These are phyloP conservation scores for Westerdykella sp. DNA, from an alignment of 2,329 filamentous ascomycete genomes.

Conservation along the genomic window DNA sequence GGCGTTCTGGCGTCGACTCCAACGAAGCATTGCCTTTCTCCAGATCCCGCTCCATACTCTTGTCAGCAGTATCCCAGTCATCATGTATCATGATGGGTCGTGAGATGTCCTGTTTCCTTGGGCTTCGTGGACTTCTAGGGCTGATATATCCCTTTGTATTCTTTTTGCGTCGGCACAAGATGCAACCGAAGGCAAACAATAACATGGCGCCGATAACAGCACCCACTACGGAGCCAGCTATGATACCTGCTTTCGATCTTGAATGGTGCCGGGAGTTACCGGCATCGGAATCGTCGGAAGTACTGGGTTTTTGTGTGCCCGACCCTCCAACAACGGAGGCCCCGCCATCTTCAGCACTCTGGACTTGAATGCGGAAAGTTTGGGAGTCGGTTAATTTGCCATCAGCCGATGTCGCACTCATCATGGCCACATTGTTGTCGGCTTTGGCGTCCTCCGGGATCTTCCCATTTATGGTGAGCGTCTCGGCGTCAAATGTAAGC, in stretches of 20 bases:
- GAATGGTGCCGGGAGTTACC: constrained; percentile 1
- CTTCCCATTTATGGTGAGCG: constrained; percentile 44
- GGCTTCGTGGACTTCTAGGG: constrained; percentile 12
- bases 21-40: constrained; percentile 34
- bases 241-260: constrained; percentile 13
- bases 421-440: constrained; percentile 36
- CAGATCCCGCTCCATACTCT: constrained; percentile 28
- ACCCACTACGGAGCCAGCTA: constrained; percentile 27
- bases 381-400: constrained; percentile 35
- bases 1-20: constrained; percentile 24
- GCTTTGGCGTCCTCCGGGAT: constrained; percentile 40
- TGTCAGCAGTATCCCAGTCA: constrained; percentile 18
- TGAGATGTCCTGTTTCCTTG: constrained; percentile 36
- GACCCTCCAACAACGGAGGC: neutral
- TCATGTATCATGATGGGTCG: constrained; percentile 35
- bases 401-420: constrained; percentile 38
- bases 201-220: constrained; percentile 23
- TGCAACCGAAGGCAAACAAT: constrained; percentile 18
- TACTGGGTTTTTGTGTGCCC: constrained; percentile 3
- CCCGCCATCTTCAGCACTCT: constrained; percentile 3
- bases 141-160: constrained; percentile 15
- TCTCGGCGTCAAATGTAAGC: constrained; percentile 45
- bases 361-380: constrained; percentile 40
- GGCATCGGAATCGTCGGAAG: neutral
- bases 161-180: constrained; percentile 20